These are phyloP conservation scores for Sporothrix curviconia DNA, from an alignment of 2,329 filamentous ascomycete genomes.

Conservation along the genomic window DNA sequence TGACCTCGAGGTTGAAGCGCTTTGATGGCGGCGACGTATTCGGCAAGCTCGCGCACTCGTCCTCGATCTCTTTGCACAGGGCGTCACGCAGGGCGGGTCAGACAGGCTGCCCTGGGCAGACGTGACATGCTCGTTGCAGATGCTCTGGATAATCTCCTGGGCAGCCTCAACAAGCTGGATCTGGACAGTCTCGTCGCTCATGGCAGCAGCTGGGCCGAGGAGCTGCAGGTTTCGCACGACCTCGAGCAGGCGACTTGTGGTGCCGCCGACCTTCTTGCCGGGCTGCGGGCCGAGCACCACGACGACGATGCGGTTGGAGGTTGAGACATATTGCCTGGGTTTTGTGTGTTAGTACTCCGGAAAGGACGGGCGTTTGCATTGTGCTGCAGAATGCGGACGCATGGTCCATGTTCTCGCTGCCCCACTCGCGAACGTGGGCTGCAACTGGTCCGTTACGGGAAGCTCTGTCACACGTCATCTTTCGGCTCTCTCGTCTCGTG, in stretches of 20 bases:
- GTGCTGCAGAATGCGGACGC: background rate
- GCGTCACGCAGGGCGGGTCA: slow-evolving; percentile 49
- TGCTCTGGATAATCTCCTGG: slow-evolving; percentile 68
- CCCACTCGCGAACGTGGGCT: background rate
- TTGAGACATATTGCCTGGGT: slow-evolving; percentile 15
- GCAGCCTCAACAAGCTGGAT: slow-evolving; percentile 56
- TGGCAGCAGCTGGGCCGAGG: slow-evolving; percentile 42
- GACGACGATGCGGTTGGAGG: slow-evolving; percentile 70
- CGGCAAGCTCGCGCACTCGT: slow-evolving; percentile 76
- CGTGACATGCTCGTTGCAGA: slow-evolving; percentile 73
- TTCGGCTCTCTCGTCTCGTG: background rate
- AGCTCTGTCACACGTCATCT: too few relatives aligned
- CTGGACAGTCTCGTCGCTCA: slow-evolving; percentile 45
- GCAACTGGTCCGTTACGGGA: background rate
- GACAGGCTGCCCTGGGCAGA: slow-evolving; percentile 60
- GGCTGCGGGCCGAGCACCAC: slow-evolving; percentile 95
- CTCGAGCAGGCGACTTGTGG: slow-evolving; percentile 75
- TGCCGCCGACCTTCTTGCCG: slow-evolving; percentile 89
- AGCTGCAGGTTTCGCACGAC: slow-evolving; percentile 52
- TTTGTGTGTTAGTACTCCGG: background rate
- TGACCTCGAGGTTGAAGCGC: slow-evolving; percentile 67
- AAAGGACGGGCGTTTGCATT: background rate
- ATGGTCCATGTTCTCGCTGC: slow-evolving; percentile 3
- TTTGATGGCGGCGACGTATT: slow-evolving; percentile 61
- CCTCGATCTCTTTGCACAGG: slow-evolving; percentile 61